A percentile compares a stretch with the other conserved stretches of the same genome.
phyloP scores from a whole-genome alignment of 1,284 basidiomycete genomes.

The Phylloboletellus chloephorus region DNA sequence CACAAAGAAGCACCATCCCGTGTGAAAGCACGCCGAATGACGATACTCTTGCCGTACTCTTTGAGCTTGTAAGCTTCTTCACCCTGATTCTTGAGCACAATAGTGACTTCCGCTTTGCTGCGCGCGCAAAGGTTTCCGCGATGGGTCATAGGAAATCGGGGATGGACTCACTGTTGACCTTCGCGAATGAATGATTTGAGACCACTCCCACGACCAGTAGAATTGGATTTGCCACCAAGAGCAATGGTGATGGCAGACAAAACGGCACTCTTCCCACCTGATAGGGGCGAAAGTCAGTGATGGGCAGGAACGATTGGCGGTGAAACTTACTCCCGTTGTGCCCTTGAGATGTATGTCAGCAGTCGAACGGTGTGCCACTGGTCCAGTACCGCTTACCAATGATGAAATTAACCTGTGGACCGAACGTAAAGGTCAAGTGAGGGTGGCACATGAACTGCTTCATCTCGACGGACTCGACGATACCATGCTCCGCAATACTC shows the following conservation, averaged over 20 bases:
- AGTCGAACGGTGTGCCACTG: not conserved
- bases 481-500: constrained; percentile 78
- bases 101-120: constrained; percentile 62
- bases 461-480: constrained; percentile 84
- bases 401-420: constrained; percentile 93
- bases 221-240: constrained; percentile 85
- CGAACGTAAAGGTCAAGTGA: constrained; percentile 76
- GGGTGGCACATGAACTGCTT: constrained; percentile 97
- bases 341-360: constrained; percentile 38
- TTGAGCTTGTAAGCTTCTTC: constrained; percentile 83
- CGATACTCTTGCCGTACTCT: constrained; percentile 79
- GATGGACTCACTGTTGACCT: constrained; percentile 61
- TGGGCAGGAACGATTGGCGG: not conserved
- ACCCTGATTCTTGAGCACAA: constrained; percentile 84
- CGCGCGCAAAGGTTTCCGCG: constrained; percentile 9
- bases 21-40: constrained; percentile 79
- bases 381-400: constrained; percentile 54
- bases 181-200: constrained; percentile 88
- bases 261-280: constrained; percentile 93
- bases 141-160: not conserved
- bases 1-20: constrained; percentile 73
- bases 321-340: constrained; percentile 69
- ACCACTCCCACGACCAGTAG: constrained; percentile 84
- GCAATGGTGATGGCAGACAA: constrained; percentile 92
- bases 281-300: constrained; percentile 1